Conservation (phyloP, 148 eudicot species). For the Tetragonia tetragonoides region DNA sequence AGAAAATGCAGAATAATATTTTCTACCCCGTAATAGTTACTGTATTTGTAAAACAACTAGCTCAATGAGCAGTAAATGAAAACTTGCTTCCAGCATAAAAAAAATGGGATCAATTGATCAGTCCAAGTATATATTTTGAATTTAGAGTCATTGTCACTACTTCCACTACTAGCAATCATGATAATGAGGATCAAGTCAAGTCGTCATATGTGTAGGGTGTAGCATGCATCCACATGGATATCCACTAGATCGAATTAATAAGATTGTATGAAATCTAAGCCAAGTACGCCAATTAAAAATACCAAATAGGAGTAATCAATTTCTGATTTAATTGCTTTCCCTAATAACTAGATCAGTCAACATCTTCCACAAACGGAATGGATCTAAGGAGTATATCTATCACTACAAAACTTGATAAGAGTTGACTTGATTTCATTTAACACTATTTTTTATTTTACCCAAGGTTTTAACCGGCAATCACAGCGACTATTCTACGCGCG, state of each 20-base stretch:
- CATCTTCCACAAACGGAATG: not conserved
- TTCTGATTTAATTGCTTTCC: not conserved
- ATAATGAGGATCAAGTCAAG: not conserved
- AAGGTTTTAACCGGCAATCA: not conserved
- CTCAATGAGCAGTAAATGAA: no score
- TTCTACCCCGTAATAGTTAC: no score
- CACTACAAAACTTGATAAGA: not conserved
- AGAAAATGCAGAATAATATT: no score
- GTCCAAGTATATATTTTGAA: no score
- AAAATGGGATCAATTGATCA: no score
- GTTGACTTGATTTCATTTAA: conserved; percentile 1
- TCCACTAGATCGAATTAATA: not conserved
- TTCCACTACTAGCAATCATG: not conserved
- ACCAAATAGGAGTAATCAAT: not conserved
- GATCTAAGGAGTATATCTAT: not conserved
- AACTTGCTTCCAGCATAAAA: no score
- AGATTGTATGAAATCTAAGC: conserved; percentile 14
- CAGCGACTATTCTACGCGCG: no score
- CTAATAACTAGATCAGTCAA: not conserved
- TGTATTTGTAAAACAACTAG: no score
- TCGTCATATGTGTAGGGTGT: not conserved
- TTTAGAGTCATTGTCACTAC: no score
- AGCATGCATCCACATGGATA: conserved; percentile 8
- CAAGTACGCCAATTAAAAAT: not conserved
- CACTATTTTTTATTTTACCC: no score